Conservation (phyloP, 805 yeast species). For the Komagataella mondaviorum region DNA sequence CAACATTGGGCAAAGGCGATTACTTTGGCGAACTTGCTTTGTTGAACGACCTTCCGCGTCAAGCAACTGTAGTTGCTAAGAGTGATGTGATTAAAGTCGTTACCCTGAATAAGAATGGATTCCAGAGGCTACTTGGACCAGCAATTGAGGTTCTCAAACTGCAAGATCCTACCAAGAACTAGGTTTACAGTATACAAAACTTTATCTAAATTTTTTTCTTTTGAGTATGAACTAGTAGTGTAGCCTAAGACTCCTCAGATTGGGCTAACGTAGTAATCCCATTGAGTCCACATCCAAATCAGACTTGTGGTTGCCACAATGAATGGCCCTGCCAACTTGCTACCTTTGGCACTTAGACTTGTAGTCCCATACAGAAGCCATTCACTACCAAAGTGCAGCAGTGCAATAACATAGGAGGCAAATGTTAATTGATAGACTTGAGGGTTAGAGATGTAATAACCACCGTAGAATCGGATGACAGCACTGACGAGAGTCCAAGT, state of each 20-base stretch:
- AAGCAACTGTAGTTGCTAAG: conserved; percentile 79
- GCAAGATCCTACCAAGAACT: conserved; percentile 62
- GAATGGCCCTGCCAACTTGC: conserved; percentile 83
- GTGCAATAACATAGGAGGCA: conserved; percentile 73
- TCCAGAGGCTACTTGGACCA: conserved; percentile 88
- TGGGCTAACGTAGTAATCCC: conserved; percentile 36
- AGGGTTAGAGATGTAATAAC: conserved; percentile 56
- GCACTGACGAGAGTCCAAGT: conserved; percentile 93
- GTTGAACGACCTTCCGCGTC: conserved; percentile 83
- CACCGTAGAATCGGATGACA: conserved; percentile 76
- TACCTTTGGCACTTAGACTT: conserved; percentile 44
- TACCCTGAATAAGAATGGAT: conserved; percentile 84
- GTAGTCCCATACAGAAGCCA: conserved; percentile 62
- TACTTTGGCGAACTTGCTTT: conserved; percentile 96
- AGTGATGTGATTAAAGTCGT: conserved; percentile 68
- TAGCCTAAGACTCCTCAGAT: not conserved
- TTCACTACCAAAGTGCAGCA: conserved; percentile 71
- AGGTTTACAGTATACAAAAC: conserved; percentile 1
- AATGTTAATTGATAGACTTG: conserved; percentile 69
- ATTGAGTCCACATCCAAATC: conserved; percentile 70
- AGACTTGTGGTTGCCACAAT: conserved; percentile 64
- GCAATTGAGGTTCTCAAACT: conserved; percentile 79
- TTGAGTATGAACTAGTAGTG: not conserved
- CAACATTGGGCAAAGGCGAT: conserved; percentile 60
- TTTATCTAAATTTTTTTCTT: not conserved